Evolutionary conservation across 2,329 filamentous ascomycete species (phyloP).

Genomic region (Nothopassalora personata): DNA sequence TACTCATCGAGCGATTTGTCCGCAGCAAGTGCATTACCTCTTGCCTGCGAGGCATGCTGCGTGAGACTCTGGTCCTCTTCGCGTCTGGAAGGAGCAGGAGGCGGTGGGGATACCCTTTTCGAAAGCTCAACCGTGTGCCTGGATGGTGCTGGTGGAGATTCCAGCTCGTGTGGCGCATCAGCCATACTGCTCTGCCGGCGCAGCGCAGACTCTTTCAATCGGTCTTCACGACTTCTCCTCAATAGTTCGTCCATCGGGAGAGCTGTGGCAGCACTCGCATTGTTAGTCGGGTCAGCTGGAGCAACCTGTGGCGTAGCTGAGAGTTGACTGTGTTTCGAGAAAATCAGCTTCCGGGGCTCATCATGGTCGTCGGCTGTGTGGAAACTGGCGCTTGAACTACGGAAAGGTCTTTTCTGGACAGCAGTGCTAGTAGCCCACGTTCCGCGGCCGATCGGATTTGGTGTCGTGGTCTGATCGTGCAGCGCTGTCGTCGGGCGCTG

Average conservation of each 20-base stretch:
- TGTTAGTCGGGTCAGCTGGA: background rate
- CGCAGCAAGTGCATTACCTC: background rate
- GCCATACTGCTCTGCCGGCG: constrained; percentile 14
- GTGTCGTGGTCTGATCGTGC: constrained; percentile 1
- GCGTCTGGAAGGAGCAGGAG: background rate
- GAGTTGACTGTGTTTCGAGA: background rate
- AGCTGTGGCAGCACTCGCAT: background rate
- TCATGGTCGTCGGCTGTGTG: background rate
- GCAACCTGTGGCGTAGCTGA: background rate
- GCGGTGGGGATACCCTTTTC: background rate
- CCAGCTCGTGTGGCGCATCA: constrained; percentile 27
- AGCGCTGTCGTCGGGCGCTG: constrained; percentile 3
- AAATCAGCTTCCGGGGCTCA: background rate
- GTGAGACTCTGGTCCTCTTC: background rate
- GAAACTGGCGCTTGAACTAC: background rate
- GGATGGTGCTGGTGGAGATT: constrained; percentile 13
- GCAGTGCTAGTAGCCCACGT: background rate
- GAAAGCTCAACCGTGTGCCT: background rate
- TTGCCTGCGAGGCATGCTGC: constrained; percentile 8
- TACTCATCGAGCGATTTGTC: constrained; percentile 29
- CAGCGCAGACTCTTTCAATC: background rate
- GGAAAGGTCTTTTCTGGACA: background rate
- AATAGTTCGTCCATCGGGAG: constrained; percentile 10
- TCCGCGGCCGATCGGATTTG: background rate
- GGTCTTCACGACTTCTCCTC: background rate